Evolutionary conservation across 2,329 filamentous ascomycete genomes (phyloP).

Genomic region (Lasiodiplodia hormozganensis): DNA sequence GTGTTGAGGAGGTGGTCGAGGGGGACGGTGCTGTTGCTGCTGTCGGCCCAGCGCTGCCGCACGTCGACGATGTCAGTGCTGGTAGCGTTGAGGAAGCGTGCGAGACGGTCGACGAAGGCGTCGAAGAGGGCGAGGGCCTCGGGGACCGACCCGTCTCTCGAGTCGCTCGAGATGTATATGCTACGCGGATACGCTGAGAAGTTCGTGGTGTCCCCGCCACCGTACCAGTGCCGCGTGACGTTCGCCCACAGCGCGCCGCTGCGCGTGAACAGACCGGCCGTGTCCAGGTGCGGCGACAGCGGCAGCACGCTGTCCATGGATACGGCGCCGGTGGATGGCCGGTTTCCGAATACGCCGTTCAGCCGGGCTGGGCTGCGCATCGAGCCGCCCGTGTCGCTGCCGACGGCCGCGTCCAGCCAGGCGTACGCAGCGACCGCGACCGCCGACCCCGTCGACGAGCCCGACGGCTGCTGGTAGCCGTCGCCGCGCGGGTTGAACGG

Average conservation of each 20-base stretch:
- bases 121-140: background rate
- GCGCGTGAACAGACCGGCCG: slow-evolving; percentile 39
- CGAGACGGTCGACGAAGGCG: background rate
- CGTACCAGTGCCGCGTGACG: background rate
- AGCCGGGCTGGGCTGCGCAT: slow-evolving; percentile 53
- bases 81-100: background rate
- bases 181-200: background rate
- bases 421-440: slow-evolving; percentile 32
- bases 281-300: slow-evolving; percentile 34
- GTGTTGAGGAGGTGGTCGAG: background rate
- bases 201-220: background rate
- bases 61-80: background rate
- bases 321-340: slow-evolving; percentile 38
- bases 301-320: slow-evolving; percentile 37
- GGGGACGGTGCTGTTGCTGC: background rate
- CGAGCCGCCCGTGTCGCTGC: slow-evolving; percentile 55
- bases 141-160: background rate
- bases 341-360: slow-evolving; percentile 5
- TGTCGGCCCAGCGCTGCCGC: background rate
- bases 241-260: background rate
- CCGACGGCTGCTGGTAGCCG: slow-evolving; percentile 35
- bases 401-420: slow-evolving; percentile 42
- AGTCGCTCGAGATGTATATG: background rate
- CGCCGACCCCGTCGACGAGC: slow-evolving; percentile 27
- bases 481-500: slow-evolving; percentile 44